Percentiles rank a stretch among this genome's conserved stretches.
These are phyloP conservation scores for Candida nitratophila DNA, from an alignment of 805 yeast species.

Conservation along the genomic window DNA sequence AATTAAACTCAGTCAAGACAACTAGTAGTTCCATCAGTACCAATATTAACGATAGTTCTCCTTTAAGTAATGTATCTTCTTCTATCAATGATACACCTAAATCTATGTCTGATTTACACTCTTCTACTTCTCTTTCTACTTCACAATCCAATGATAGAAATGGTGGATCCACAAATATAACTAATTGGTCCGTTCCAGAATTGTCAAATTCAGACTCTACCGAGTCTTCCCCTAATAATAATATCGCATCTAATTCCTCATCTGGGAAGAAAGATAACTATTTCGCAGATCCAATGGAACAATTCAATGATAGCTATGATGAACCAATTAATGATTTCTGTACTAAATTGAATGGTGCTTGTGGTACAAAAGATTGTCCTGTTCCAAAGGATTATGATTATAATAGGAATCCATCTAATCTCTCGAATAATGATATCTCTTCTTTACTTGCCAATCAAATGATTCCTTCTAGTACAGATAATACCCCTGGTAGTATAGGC, in stretches of 20 bases:
- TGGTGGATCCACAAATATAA: neutral
- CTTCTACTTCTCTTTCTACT: neutral
- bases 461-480: neutral
- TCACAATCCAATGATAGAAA: neutral
- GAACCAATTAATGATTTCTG: constrained; percentile 76
- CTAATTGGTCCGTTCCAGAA: neutral
- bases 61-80: neutral
- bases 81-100: neutral
- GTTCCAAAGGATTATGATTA: constrained; percentile 36
- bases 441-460: neutral
- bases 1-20: constrained; percentile 32
- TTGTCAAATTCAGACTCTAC: neutral
- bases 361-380: constrained; percentile 71
- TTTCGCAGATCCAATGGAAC: constrained; percentile 1
- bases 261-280: neutral
- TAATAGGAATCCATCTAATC: neutral
- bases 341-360: constrained; percentile 65
- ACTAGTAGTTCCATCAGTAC: no score
- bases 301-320: constrained; percentile 38
- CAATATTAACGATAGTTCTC: no score
- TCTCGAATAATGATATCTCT: neutral
- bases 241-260: neutral
- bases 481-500: neutral
- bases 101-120: neutral
- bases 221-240: neutral